Conservation (phyloP, 1,284 basidiomycete species). For the Rhodotorula sp. region DNA sequence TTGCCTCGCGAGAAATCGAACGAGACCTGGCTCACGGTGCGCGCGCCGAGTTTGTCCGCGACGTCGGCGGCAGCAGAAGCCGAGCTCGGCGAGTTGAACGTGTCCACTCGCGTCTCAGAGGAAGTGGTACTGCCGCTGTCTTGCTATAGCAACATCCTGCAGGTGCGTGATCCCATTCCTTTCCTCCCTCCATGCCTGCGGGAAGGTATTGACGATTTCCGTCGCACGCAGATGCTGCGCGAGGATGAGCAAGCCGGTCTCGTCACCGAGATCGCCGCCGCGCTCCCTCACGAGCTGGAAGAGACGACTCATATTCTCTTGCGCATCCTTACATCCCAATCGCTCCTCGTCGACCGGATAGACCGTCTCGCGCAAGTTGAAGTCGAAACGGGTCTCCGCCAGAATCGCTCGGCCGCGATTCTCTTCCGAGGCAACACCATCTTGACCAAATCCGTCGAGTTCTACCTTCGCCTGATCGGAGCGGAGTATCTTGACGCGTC, state of each 20-base stretch:
- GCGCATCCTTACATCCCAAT: constrained; percentile 40
- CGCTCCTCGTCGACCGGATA: constrained; percentile 36
- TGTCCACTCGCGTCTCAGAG: constrained; percentile 72
- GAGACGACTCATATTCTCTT: constrained; percentile 39
- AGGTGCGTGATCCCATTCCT: constrained; percentile 21
- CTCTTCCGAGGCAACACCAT: constrained; percentile 75
- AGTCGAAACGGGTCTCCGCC: constrained; percentile 25
- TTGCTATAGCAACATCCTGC: constrained; percentile 35
- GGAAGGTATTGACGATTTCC: too few species aligned
- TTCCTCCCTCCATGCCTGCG: too few species aligned
- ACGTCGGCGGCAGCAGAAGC: not conserved
- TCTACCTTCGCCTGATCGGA: constrained; percentile 72
- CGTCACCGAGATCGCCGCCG: constrained; percentile 36
- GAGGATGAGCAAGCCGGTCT: constrained; percentile 37
- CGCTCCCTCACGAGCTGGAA: constrained; percentile 40
- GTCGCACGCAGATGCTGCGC: constrained; percentile 26
- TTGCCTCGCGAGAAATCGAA: constrained; percentile 68
- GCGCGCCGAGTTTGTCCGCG: constrained; percentile 22
- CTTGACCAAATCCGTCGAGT: constrained; percentile 74
- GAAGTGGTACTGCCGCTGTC: constrained; percentile 53
- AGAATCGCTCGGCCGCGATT: constrained; percentile 54
- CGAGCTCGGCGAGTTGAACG: constrained; percentile 64
- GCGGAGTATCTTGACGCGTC: constrained; percentile 71
- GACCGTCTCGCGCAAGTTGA: constrained; percentile 39
- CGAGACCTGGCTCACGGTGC: constrained; percentile 67